Evolutionary conservation across 2,329 filamentous ascomycete genomes (phyloP).

Genomic region (Cordyceps cateniannulata): DNA sequence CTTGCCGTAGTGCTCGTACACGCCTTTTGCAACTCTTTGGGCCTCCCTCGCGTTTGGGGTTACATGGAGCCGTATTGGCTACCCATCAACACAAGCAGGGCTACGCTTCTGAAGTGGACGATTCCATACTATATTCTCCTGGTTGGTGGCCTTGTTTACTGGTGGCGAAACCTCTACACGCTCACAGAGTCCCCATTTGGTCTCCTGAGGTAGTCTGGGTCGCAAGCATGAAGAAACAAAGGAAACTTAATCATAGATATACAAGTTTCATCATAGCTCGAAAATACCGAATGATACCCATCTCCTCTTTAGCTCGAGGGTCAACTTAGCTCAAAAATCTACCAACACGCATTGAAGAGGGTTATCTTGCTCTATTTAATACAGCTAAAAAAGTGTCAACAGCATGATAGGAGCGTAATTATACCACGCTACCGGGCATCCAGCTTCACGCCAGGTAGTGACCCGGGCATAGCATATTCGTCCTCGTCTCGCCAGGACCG

Average conservation of each 20-base stretch:
- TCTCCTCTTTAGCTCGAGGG: neutral
- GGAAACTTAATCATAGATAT: neutral
- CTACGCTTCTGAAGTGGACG: constrained; percentile 51
- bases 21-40: constrained; percentile 87
- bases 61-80: constrained; percentile 53
- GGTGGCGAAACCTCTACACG: constrained; percentile 64
- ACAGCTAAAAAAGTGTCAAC: neutral
- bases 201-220: constrained; percentile 16
- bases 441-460: constrained; percentile 34
- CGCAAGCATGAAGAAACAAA: too few relatives aligned
- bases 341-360: neutral
- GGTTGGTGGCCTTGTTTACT: constrained; percentile 62
- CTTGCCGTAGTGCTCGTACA: constrained; percentile 71
- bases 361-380: neutral
- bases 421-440: constrained; percentile 18
- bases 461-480: constrained; percentile 41
- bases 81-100: constrained; percentile 18
- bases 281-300: neutral
- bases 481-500: constrained; percentile 31
- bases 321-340: neutral
- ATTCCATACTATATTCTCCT: constrained; percentile 73
- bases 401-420: neutral
- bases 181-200: constrained; percentile 52
- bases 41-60: constrained; percentile 81
- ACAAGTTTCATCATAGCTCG: neutral